Evolutionary conservation across 805 yeast genomes (phyloP), one percentile per base, ranked within the genome.

Genomic region (Candida sonorensis): DNA sequence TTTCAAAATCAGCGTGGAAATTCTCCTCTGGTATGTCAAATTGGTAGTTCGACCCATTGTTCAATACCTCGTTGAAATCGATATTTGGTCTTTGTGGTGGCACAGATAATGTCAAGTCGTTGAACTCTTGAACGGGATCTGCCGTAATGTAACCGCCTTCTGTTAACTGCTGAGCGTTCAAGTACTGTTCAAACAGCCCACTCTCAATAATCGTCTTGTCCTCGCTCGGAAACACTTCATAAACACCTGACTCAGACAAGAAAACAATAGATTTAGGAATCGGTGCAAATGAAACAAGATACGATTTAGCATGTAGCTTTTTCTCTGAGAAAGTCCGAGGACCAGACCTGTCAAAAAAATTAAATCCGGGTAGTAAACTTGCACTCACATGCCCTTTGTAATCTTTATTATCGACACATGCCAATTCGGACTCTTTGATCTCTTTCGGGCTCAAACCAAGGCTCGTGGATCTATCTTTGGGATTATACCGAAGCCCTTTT

Each of bases 251-350:
- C 18, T 53, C 50, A 15, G 63, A 50, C 15, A 64, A 41, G 35
- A 67, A 66, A 9, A 64, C 39, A 10, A 67, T 48, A 9, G 64
- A 57, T 13, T 46, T 45, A 8, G 73, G 73, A 16, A 52, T 42
- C 6, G 59, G 57, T 17, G 62, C 61, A 36, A 51, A 47, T 0
- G 71, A 57, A 26, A 64, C 50, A 22, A 66, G 32, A 40, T 53
- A 64, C 5, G 71, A 62, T 38, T 62, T 65, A 2, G 67, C 67
- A 41, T 64, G 65, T 36, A 63, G 38, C 40, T 48, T 44, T 15
- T 65, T 65, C 34, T 56, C 64, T 9, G 47, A 31, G 23, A 58
- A 62, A 9, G 60, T 55, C 9, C 59, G 56, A 40, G 48, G 49
- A 2, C 36, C 41, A 0, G 51, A 38, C 12, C 50, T 31, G 9